Base-by-base conservation (phyloP, 2,329 filamentous ascomycete species). In the Pestalotiopsis fici region DNA sequence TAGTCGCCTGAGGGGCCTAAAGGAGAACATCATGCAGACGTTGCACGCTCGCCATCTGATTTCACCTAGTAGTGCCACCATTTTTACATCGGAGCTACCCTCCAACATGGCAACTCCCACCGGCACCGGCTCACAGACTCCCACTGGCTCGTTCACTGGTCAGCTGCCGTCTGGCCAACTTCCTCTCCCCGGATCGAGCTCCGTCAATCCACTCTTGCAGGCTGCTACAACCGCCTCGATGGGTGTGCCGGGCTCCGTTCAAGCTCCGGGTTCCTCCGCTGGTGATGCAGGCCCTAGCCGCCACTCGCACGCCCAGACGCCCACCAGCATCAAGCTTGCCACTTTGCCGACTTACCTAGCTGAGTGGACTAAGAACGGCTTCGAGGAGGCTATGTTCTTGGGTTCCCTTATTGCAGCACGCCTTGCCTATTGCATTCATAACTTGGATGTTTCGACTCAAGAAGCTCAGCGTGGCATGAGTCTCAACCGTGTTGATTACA, bases 71-170 rank as follows among this genome's bases (percentile, higher is more conserved):
- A 95, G 94, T 1, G 94, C 94, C 63, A 98, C 95, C 55, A 98
- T 98, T 75, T 98, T 98, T 85, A 97, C 95, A 43, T 97, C 94
- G 25, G 96, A 99, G 80, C 90, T 98, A 47, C 96, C 96, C 7
- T 98, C 94, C 9, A 95, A 96, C 80, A 88, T 98, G 77, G 94
- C 93, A 35, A 98, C 96, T 0, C 96, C 96, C 1, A 87, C 92
- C 12, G 95, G 94, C 23, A 98, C 95, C 0, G 95, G 95, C 39
- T 90, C 94, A 18, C 96, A 97, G 79, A 98, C 95, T 1, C 97
- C 96, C 0, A 93, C 93, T 2, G 86, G 83, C 73, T 87, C 82
- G 70, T 87, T 83, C 77, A 84, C 78, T 76, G 90, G 76, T 69
- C 87, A 89, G 81, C 83, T 88, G 71, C 43, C 43, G 43, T n/a